Evolutionary conservation across 2,329 filamentous ascomycete species (phyloP).

Genomic region (Fusarium sp.): DNA sequence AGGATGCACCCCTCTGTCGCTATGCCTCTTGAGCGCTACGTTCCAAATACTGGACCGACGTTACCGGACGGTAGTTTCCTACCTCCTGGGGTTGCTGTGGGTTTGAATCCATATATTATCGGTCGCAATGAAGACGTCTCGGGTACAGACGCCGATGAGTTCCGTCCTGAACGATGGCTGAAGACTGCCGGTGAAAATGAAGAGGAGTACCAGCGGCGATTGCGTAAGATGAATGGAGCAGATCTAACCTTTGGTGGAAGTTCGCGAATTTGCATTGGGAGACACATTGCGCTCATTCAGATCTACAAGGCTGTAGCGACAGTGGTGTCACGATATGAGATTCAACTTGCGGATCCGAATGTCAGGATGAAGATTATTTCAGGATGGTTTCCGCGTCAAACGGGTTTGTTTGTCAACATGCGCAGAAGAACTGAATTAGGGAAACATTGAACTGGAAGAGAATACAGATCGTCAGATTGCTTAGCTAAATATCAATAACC

Average conservation of each 20-base stretch:
- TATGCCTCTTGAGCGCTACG: conserved; percentile 57
- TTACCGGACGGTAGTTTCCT: conserved; percentile 47
- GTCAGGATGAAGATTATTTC: conserved; percentile 1
- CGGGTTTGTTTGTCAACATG: conserved; percentile 1
- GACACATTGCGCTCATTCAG: conserved; percentile 47
- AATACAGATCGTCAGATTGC: fast-evolving
- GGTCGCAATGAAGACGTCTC: conserved; percentile 53
- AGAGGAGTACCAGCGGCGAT: conserved; percentile 45
- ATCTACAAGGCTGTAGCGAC: conserved; percentile 53
- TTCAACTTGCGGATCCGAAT: conserved; percentile 44
- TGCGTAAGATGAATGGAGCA: conserved; percentile 47
- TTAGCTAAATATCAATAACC: background rate
- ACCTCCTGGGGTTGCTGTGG: conserved; percentile 50
- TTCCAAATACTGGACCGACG: conserved; percentile 51
- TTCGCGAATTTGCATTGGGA: conserved; percentile 48
- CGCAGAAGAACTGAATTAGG: background rate
- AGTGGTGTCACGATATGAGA: conserved; percentile 56
- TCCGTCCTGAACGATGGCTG: conserved; percentile 61
- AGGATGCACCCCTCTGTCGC: conserved; percentile 57
- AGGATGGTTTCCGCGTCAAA: conserved; percentile 18
- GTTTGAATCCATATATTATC: conserved; percentile 54
- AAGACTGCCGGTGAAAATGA: conserved; percentile 1
- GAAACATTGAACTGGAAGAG: fast-evolving
- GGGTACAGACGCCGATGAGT: conserved; percentile 56
- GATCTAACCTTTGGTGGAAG: conserved; percentile 50